phyloP scores from a whole-genome alignment of 2,329 filamentous ascomycete species.

The Thielaviopsis ethacetica region DNA sequence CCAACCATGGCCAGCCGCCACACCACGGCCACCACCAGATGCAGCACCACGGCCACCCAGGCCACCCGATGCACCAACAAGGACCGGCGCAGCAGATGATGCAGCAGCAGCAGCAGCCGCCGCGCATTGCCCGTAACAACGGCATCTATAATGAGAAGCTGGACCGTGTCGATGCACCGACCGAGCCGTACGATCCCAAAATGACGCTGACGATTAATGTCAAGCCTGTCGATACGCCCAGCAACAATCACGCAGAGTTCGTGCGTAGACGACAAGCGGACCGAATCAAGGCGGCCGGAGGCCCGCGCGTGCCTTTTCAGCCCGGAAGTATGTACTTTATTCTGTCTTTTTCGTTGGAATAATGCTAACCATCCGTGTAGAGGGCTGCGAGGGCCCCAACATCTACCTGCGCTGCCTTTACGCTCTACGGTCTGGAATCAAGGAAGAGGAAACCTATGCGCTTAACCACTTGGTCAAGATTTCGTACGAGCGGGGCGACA shows the following conservation, averaged over 20 bases:
- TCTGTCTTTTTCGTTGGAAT: constrained; percentile 2
- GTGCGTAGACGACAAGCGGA: constrained; percentile 23
- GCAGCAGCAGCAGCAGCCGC: constrained; percentile 15
- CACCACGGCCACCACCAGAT: constrained; percentile 16
- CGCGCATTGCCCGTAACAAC: constrained; percentile 28
- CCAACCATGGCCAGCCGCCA: background rate
- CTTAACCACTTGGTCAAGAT: constrained; percentile 91
- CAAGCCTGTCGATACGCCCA: constrained; percentile 58
- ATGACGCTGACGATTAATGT: constrained; percentile 25
- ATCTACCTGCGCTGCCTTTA: constrained; percentile 83
- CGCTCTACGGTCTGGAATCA: constrained; percentile 63
- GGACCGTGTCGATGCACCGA: constrained; percentile 7
- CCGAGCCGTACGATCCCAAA: constrained; percentile 41
- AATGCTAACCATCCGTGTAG: constrained; percentile 17
- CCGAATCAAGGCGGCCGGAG: constrained; percentile 25
- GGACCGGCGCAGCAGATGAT: constrained; percentile 1
- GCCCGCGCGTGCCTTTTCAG: constrained; percentile 31
- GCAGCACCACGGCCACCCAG: constrained; percentile 24
- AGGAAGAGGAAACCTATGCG: constrained; percentile 77
- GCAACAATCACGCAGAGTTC: constrained; percentile 56
- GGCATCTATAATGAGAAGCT: constrained; percentile 11
- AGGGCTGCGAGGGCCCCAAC: constrained; percentile 60
- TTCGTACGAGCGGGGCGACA: constrained; percentile 84
- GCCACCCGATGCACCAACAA: constrained; percentile 12
- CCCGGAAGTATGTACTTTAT: constrained; percentile 40